These are phyloP conservation scores for Umbelopsis sp. DNA, from an alignment of 192 early-diverging fungal species.

Conservation along the genomic window DNA sequence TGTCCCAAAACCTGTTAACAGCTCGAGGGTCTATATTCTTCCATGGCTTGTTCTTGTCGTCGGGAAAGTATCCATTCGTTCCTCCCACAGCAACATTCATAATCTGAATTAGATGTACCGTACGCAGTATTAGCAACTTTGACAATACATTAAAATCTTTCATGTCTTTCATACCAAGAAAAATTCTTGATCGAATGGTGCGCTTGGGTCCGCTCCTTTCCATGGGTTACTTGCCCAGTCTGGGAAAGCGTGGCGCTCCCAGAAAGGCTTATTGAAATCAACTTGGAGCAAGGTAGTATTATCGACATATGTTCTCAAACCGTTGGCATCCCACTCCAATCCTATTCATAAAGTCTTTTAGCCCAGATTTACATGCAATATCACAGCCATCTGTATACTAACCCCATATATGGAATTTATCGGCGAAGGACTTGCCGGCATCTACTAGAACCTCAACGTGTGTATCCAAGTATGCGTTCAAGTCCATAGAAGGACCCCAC, in stretches of 20 bases:
- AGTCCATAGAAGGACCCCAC: constrained; percentile 57
- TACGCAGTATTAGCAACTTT: neutral
- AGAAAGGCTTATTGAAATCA: constrained; percentile 51
- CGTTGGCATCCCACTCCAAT: constrained; percentile 55
- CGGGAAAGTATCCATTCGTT: constrained; percentile 58
- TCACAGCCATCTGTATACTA: neutral
- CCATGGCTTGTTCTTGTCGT: constrained; percentile 58
- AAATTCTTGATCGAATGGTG: constrained; percentile 68
- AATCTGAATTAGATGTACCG: constrained; percentile 35
- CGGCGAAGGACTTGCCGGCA: constrained; percentile 45
- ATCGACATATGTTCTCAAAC: constrained; percentile 62
- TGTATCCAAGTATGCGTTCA: constrained; percentile 51
- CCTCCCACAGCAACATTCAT: constrained; percentile 67
- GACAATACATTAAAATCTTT: neutral
- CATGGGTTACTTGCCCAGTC: constrained; percentile 53
- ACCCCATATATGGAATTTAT: constrained; percentile 57
- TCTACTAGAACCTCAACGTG: constrained; percentile 39
- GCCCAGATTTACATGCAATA: neutral
- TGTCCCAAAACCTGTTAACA: constrained; percentile 54
- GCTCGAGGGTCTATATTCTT: constrained; percentile 46
- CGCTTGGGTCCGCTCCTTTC: constrained; percentile 38
- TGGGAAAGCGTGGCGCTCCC: constrained; percentile 52
- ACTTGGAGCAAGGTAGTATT: constrained; percentile 49
- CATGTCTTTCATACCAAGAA: constrained; percentile 43
- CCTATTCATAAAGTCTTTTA: constrained; percentile 43